Evolutionary conservation across 2,329 filamentous ascomycete genomes (phyloP), one percentile per base, ranked within the genome.

Genomic region (Aspergillus felis): DNA sequence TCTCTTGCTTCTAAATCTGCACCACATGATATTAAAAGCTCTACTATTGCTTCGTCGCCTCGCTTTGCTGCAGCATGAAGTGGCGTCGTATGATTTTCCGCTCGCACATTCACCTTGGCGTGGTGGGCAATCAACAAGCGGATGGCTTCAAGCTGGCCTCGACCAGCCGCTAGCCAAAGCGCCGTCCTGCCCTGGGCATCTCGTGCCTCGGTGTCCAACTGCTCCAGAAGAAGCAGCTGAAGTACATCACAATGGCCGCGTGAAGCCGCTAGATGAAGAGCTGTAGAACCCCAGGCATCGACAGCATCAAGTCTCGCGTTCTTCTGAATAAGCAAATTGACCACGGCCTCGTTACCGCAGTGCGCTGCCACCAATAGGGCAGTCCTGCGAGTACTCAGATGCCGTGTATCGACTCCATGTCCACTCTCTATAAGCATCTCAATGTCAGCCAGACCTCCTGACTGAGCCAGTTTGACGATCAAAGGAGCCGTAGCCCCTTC

Each of bases 291-390:
- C 14, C 62, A 67, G 14, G 60, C 63, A 59, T 76, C 74, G 2
- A 57, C 59, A 3, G 64, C 64, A 55, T 70, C 61, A 10, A 71
- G 50, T n/a, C 64, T 65, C 10, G 73, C 73, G 32, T 68, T 66
- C 29, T 64, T 58, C 28, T 69, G 63, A 12, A 76, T 64, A 14
- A 76, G 56, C 12, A 74, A 54, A 32, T 68, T 64, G 20, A 74
- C 69, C 14, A 75, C 62, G 46, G 70, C 70, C 20, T 71, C 71
- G 29, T 72, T 71, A 9, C 73, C 74, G 59, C 73, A 76, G 56
- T 77, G 74, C 6, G 73, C 67, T 51, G 75, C 74, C 44, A 77
- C 72, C 5, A 72, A 62, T 12, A 77, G 66, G 14, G 74, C 73
- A 42, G 68, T 77, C 50, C 72, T 64, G n/a, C 68, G 66, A 2